A percentile compares a stretch with the other conserved stretches of the same genome.
Conservation (phyloP, 2,329 filamentous ascomycete genomes). For the Diaporthe ampelina region DNA sequence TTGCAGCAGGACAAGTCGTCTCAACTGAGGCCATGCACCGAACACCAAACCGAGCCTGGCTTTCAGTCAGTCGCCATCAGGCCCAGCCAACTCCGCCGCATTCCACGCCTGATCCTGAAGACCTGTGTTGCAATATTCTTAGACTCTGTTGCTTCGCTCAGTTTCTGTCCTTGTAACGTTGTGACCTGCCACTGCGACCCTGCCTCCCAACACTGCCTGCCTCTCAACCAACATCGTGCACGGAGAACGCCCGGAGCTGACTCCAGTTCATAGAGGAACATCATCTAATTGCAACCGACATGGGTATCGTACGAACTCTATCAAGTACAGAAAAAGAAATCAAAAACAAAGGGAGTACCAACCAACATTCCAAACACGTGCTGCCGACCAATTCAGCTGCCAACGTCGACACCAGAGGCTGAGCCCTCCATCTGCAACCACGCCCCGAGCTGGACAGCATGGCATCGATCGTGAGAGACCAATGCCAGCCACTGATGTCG, state of each 20-base stretch:
- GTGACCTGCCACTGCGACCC: not conserved
- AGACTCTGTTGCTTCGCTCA: not conserved
- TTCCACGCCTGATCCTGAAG: constrained; percentile 9
- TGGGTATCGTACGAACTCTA: constrained; percentile 24
- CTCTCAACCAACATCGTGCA: no score
- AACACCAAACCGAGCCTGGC: not conserved
- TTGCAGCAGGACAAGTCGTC: not conserved
- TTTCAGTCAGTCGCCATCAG: not conserved
- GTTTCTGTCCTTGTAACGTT: not conserved
- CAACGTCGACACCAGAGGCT: not conserved
- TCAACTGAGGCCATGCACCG: not conserved
- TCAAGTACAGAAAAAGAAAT: not conserved
- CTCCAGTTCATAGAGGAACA: no score
- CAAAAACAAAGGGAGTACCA: not conserved
- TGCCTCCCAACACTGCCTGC: not conserved
- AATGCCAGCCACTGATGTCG: not conserved
- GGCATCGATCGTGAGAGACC: constrained; percentile 3
- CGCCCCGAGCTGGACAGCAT: not conserved
- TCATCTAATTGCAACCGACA: not conserved
- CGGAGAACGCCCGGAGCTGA: no score
- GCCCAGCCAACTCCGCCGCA: constrained; percentile 25
- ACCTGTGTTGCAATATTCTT: constrained; percentile 29
- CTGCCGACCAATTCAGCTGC: not conserved
- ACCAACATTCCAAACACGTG: not conserved
- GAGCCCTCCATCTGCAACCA: not conserved